Evolutionary conservation across 805 yeast species (phyloP), one percentile per base, ranked within the genome.

Genomic region (Wickerhamiella lipophila): DNA sequence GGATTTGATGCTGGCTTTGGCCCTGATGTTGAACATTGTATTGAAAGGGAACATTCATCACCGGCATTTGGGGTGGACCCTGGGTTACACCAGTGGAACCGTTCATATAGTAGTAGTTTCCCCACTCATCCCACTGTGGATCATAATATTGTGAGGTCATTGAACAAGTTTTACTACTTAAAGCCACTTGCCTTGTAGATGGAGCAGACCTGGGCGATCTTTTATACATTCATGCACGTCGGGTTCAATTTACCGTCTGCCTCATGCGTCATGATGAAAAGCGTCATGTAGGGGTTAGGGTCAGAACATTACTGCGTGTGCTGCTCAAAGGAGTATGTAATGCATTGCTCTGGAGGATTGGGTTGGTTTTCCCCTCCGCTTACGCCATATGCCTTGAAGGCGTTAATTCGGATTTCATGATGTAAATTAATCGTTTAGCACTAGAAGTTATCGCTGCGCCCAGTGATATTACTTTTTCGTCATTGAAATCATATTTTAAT

Each of bases 1-100:
- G 49, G 41, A 42, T 53, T 40, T 53, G 44, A 50, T 50, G 49
- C 45, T 47, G 47, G 30, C 50, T 21, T 23, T 19, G 46, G 29
- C 22, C 23, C 32, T 21, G 47, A 3, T 15, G 19, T 19, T 39
- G 43, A 5, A 8, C 38, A 4, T 13, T 9, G 9, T 25, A 25
- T 25, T 6, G 27, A 9, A 7, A 25, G 27, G 6, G 27, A 7
- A 9, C 27, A 6, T 6, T 7, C 27, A 25, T 25, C 9, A 25
- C 21, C 6, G 41, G 41, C 41, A 19, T 15, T 16, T 35, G 40
- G 8, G 40, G 40, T 35, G n/a, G 40, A 5, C 4, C 22, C 12
- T 11, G 44, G 30, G 26, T 9, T 7, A 7, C 9, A 9, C 27
- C 6, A 6, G 27, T 7, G 27, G 9, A 7, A 9, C 27, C 15